Percentiles rank a stretch among this genome's conserved stretches.
phyloP scores from a whole-genome alignment of 2,329 filamentous ascomycete genomes.

The Colletotrichum sp. region DNA sequence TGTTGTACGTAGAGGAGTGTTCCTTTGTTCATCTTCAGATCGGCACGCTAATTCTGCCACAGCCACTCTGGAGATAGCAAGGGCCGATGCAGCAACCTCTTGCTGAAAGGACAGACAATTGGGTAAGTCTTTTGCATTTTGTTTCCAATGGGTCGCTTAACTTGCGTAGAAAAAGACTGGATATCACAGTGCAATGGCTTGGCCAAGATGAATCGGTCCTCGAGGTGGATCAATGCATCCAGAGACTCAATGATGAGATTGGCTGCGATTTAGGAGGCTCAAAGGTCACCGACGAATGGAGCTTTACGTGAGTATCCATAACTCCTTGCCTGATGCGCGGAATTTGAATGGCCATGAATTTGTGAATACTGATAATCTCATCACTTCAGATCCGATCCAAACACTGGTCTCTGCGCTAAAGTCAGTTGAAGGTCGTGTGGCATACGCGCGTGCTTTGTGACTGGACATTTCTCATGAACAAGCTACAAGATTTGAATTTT shows the following conservation, averaged over 20 bases:
- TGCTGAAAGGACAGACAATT: not conserved
- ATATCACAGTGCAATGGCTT: not conserved
- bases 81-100: not conserved
- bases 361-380: not conserved
- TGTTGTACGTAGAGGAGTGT: not conserved
- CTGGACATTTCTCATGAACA: not conserved
- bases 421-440: not conserved
- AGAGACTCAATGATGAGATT: not conserved
- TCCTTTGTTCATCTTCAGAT: not conserved
- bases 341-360: not conserved
- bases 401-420: not conserved
- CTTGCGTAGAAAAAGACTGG: not conserved
- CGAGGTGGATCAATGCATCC: not conserved
- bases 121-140: not conserved
- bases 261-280: not conserved
- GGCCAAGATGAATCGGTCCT: not conserved
- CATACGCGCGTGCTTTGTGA: fast-evolving
- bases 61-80: not conserved
- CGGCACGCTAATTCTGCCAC: not conserved
- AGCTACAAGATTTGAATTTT: not conserved
- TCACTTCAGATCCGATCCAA: not conserved
- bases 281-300: not conserved
- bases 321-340: fast-evolving
- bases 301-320: not conserved
- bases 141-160: too few species aligned